These are phyloP conservation scores for Cercospora zeina DNA, from an alignment of 2,329 filamentous ascomycete species.

Conservation along the genomic window DNA sequence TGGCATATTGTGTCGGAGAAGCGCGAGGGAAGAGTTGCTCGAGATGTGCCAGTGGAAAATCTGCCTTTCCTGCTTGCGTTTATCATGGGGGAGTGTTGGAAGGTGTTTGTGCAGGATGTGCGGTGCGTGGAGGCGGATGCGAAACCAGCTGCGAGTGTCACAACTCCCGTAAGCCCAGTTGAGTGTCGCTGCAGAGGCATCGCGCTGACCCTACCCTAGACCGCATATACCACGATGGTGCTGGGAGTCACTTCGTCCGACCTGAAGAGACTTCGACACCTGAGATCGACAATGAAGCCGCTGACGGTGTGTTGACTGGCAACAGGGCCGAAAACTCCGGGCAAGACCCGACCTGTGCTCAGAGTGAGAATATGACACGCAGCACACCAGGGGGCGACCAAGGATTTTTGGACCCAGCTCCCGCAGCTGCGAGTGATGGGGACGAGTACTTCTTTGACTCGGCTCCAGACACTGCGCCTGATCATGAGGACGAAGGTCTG, in stretches of 20 bases:
- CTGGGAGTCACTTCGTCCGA: not conserved
- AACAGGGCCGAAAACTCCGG: too few species aligned
- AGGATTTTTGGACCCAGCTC: not conserved
- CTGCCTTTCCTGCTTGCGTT: not conserved
- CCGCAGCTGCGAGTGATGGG: not conserved
- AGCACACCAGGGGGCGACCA: not conserved
- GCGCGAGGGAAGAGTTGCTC: not conserved
- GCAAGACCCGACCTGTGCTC: too few species aligned
- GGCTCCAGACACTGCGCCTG: not conserved
- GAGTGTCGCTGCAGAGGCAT: too few species aligned
- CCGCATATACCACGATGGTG: not conserved
- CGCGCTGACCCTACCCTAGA: not conserved
- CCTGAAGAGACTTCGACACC: not conserved
- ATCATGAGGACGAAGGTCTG: not conserved
- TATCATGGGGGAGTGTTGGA: not conserved
- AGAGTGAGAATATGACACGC: not conserved
- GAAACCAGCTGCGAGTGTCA: slow-evolving; percentile 1
- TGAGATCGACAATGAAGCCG: not conserved
- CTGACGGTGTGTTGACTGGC: not conserved
- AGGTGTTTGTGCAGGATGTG: not conserved
- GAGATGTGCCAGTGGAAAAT: not conserved
- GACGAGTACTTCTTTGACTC: not conserved
- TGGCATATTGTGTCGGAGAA: slow-evolving; percentile 11
- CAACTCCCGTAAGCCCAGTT: not conserved
- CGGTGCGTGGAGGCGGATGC: not conserved